phyloP scores from a whole-genome alignment of 139 green algal species.

The Closterium sp. region DNA sequence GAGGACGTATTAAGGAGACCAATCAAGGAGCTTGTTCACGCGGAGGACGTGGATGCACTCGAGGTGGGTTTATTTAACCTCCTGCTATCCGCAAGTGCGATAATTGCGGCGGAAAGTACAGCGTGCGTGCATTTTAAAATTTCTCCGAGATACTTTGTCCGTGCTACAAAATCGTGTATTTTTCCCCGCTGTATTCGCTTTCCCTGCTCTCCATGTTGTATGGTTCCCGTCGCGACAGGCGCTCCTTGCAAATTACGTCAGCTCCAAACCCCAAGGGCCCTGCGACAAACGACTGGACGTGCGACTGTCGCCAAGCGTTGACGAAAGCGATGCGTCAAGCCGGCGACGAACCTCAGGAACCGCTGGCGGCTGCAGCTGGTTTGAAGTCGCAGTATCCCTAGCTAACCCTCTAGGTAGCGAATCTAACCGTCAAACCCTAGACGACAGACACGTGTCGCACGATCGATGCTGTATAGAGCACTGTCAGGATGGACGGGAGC shows the following conservation, averaged over 20 bases:
- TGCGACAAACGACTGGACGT: neutral
- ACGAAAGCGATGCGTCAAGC: neutral
- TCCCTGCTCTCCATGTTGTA: neutral
- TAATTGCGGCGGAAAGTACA: too few species aligned
- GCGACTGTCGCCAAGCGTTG: neutral
- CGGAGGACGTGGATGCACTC: neutral
- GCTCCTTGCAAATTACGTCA: neutral
- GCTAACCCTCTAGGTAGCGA: neutral
- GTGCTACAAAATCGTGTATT: too few species aligned
- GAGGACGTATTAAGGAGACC: neutral
- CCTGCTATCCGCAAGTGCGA: too few species aligned
- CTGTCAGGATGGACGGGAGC: neutral
- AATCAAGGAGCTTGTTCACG: neutral
- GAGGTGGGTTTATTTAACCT: neutral
- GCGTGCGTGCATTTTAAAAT: neutral
- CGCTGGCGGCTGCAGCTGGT: neutral
- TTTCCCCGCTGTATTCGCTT: neutral
- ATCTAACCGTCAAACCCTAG: neutral
- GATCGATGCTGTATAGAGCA: neutral
- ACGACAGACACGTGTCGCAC: neutral
- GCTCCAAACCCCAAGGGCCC: neutral
- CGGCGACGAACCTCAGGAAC: neutral
- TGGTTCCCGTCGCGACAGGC: neutral
- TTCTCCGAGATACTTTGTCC: too few species aligned
- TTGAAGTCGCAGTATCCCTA: neutral